These are phyloP conservation scores for Penicillium paradoxum DNA, from an alignment of 495 filamentous ascomycete genomes.

Conservation along the genomic window DNA sequence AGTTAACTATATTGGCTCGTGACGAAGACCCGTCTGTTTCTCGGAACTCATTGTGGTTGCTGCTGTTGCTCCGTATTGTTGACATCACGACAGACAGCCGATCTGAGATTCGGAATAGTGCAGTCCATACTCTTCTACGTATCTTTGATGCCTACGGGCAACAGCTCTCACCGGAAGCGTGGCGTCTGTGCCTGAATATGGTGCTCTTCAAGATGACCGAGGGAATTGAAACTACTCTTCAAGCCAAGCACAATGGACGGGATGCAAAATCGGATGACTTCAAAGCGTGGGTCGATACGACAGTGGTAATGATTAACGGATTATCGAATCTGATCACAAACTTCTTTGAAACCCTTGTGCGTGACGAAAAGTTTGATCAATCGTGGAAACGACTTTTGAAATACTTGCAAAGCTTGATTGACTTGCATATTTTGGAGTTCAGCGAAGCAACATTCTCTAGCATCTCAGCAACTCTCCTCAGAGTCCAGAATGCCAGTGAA, in stretches of 20 bases:
- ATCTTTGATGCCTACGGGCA: constrained; percentile 91
- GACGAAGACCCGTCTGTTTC: constrained; percentile 37
- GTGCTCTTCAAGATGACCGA: constrained; percentile 74
- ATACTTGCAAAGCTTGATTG: constrained; percentile 57
- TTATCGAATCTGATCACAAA: constrained; percentile 62
- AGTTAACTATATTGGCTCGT: constrained; percentile 32
- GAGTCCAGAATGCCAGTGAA: constrained; percentile 39
- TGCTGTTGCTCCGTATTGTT: constrained; percentile 72
- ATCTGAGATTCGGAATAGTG: constrained; percentile 84
- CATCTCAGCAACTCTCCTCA: constrained; percentile 60
- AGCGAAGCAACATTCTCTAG: constrained; percentile 68
- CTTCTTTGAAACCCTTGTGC: constrained; percentile 58
- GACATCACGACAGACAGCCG: constrained; percentile 71
- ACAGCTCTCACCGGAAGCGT: constrained; percentile 69
- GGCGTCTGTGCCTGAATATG: constrained; percentile 75
- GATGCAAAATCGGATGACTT: constrained; percentile 25
- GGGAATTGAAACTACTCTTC: constrained; percentile 29
- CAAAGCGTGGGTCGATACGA: constrained; percentile 69
- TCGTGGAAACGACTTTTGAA: constrained; percentile 67
- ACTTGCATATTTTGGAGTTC: constrained; percentile 58
- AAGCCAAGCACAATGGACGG: constrained; percentile 20
- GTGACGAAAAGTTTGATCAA: constrained; percentile 51
- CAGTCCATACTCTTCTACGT: constrained; percentile 81
- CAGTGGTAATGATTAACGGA: constrained; percentile 66
- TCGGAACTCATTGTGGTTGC: constrained; percentile 69